Base-by-base conservation (phyloP, 129 eudicot genomes). In the Glebionis coronaria region DNA sequence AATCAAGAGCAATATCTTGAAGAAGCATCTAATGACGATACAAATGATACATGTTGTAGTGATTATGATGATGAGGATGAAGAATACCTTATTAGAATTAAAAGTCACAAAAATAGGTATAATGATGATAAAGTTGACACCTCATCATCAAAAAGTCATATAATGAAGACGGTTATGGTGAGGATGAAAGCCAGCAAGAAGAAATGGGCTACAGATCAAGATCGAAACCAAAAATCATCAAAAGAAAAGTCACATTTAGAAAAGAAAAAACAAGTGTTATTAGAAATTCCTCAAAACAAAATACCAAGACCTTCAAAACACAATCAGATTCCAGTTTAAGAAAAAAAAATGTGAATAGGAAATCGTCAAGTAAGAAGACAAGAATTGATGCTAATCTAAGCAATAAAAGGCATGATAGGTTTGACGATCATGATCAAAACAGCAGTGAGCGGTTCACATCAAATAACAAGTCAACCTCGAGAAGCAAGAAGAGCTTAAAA, bases 91-190 rank as follows among this genome's bases (percentile, higher is more conserved):
- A n/a, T n/a, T n/a, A n/a, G n/a, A n/a, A n/a, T 35, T 12, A 59
- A 75, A 23, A 44, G 4, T 16, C 51, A 60, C 80, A 68, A 75
- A 18, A 9, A 14, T 8, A 1, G 52, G 31, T 68, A 72, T 53
- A 25, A 50, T 12, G 78, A 72, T 25, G 77, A 73, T 31, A 56
- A 42, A 56, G 66, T 44, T 63, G 70, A 76, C 6, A 68, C 69
- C 42, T 75, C 65, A 44, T 78, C 82, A 12, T 76, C 81, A 0
- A 81, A 76, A 72, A 67, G 76, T 76, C 62, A 66, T 80, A 80
- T 14, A 61, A 78, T n/a, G 82, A 78, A 56, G 82, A 78, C 13
- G 82, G 72, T 21, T 73, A 78, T 19, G 69, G 50, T 20, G 80
- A 68, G 56, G 80, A 68, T 5, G 74, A 68, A 75, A 61, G 69